phyloP scores from a whole-genome alignment of 495 filamentous ascomycete genomes.

The Penicillium malachiteum region DNA sequence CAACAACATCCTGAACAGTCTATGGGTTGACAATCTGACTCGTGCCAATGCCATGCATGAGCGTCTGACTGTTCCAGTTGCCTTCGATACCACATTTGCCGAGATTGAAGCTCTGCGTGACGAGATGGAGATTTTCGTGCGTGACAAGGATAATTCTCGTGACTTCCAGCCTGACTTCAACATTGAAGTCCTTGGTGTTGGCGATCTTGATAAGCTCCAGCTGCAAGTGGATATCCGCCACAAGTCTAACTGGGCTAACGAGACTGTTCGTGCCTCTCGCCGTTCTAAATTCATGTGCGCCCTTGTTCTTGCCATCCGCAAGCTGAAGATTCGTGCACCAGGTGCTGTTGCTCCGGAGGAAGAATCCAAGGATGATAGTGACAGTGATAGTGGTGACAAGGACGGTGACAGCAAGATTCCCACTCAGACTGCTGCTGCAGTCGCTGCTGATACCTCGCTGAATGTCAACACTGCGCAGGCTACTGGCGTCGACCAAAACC shows the following conservation, averaged over 20 bases:
- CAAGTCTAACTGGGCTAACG: conserved; percentile 97
- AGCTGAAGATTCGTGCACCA: conserved; percentile 81
- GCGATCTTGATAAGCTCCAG: conserved; percentile 83
- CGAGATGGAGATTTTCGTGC: conserved; percentile 82
- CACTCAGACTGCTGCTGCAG: conserved; percentile 10
- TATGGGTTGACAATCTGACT: conserved; percentile 91
- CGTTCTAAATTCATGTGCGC: conserved; percentile 98
- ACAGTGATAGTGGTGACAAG: conserved; percentile 51
- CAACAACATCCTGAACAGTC: conserved; percentile 84
- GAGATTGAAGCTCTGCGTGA: conserved; percentile 78
- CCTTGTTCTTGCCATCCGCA: conserved; percentile 78
- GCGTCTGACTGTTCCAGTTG: conserved; percentile 71
- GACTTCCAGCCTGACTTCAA: conserved; percentile 87
- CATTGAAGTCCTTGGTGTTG: conserved; percentile 74
- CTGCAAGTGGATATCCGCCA: conserved; percentile 82
- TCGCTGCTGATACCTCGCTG: conserved; percentile 10
- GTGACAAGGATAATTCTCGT: conserved; percentile 79
- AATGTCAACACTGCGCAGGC: conserved; percentile 27
- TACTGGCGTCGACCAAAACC: conserved; percentile 36
- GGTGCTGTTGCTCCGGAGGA: conserved; percentile 69
- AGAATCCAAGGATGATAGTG: conserved; percentile 57
- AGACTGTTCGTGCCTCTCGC: conserved; percentile 74
- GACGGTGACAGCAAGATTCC: conserved; percentile 9
- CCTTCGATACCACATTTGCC: conserved; percentile 81
- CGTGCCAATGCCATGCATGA: conserved; percentile 92